Evolutionary conservation across 2,329 filamentous ascomycete genomes (phyloP).

Genomic region (Alternaria arborescens): DNA sequence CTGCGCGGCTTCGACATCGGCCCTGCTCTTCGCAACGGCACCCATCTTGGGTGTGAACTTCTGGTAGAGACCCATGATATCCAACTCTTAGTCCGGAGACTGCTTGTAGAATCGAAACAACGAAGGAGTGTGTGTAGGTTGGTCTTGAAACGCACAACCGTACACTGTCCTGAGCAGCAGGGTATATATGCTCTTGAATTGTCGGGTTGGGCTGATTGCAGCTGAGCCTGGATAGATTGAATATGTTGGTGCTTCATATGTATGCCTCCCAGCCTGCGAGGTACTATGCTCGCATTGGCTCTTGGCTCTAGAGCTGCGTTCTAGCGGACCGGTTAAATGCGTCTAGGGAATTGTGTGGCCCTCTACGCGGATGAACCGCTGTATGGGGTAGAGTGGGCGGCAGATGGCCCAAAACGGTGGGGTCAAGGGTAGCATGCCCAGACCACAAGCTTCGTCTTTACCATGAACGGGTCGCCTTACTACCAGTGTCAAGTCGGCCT

Average conservation of each 20-base stretch:
- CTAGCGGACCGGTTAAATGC: conserved; percentile 45
- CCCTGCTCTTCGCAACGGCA: conserved; percentile 29
- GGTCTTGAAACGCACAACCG: conserved; percentile 23
- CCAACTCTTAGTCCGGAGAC: conserved; percentile 15
- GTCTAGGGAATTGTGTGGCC: conserved; percentile 26
- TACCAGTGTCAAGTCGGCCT: conserved; percentile 12
- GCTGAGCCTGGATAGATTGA: conserved; percentile 24
- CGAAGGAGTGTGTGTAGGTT: conserved; percentile 14
- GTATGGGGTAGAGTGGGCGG: conserved; percentile 34
- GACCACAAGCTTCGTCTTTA: conserved; percentile 11
- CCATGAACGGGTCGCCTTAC: conserved; percentile 10
- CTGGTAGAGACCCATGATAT: conserved; percentile 30
- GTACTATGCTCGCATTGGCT: conserved; percentile 20
- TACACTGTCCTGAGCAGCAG: conserved; percentile 21
- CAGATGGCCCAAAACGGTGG: conserved; percentile 20
- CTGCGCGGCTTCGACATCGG: conserved; percentile 49
- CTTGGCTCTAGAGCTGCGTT: conserved; percentile 33
- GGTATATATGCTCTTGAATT: conserved; percentile 29
- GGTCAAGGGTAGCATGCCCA: conserved; percentile 19
- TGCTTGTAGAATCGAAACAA: conserved; percentile 14
- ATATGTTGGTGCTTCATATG: conserved; percentile 35
- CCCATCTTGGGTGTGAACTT: conserved; percentile 33
- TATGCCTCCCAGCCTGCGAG: conserved; percentile 27
- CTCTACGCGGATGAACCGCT: conserved; percentile 28
- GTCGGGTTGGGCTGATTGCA: conserved; percentile 27